Conservation (phyloP, 2,329 filamentous ascomycete genomes). For the Fusarium tanahbumbuense region DNA sequence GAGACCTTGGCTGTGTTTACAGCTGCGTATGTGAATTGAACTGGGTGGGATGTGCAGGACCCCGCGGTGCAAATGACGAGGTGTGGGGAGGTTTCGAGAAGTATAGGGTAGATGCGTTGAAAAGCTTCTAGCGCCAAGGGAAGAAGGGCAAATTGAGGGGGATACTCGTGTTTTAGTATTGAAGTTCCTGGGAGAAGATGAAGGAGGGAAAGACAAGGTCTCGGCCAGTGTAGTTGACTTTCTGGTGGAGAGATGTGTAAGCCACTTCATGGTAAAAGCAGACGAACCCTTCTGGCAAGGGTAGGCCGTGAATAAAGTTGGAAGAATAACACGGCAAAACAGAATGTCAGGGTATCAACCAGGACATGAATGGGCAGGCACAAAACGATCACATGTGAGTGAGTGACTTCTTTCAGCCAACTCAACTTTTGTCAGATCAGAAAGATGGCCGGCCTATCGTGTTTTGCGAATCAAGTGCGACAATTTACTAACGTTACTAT, state of each 20-base stretch:
- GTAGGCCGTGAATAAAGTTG: constrained; percentile 2
- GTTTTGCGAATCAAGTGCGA: constrained; percentile 12
- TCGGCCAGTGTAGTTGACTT: constrained; percentile 5
- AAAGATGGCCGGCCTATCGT: constrained; percentile 1
- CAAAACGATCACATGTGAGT: constrained; percentile 15
- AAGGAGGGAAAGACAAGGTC: constrained; percentile 15
- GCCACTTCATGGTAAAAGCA: constrained; percentile 27
- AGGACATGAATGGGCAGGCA: constrained; percentile 17
- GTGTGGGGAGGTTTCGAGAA: constrained; percentile 26
- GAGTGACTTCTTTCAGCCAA: constrained; percentile 4
- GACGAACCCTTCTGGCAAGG: constrained; percentile 4
- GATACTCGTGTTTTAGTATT: neutral
- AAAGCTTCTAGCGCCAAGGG: neutral
- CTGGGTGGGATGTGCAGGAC: constrained; percentile 31
- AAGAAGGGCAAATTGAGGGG: neutral
- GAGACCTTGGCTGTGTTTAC: constrained; percentile 29
- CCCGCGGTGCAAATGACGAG: constrained; percentile 32
- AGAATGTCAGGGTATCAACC: constrained; percentile 13
- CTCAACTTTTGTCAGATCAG: constrained; percentile 15
- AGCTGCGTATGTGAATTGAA: constrained; percentile 24
- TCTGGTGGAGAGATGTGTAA: constrained; percentile 28
- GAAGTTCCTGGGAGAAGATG: neutral
- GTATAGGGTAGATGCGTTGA: constrained; percentile 34
- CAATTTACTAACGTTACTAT: constrained; percentile 1
- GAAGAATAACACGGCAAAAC: constrained; percentile 22